Evolutionary conservation across 352 stramenopile genomes (phyloP), one percentile per base, ranked within the genome.

Genomic region (Peronospora belbahrii): DNA sequence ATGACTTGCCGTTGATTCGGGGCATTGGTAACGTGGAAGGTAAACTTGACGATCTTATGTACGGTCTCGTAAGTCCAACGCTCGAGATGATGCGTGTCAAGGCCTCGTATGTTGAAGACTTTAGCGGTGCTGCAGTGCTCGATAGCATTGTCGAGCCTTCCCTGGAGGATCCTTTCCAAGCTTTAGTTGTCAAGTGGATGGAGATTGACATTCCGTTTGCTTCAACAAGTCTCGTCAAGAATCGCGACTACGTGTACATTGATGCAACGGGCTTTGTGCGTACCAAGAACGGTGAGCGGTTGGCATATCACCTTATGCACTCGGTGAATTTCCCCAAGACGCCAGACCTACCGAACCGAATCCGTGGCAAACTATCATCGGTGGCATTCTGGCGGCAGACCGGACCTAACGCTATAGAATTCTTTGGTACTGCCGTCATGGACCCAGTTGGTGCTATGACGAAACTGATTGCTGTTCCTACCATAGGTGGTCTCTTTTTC

Each of bases 71-170:
- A 13, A 76, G 65, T 31, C 43, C 62, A 10, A 77, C 66, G 18
- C 55, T 70, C 22, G 70, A 77, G 42, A 36, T 57, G 0, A 77
- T 81, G 70, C 66, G 62, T 20, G 52, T 82, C 38, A 70, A 78
- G 51, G 62, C 63, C 27, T 69, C 59, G 8, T 63, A 73, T 41
- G 58, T 67, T 2, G 46, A 70, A 11, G 68, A 80, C 33, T 63
- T 81, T 33, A 65, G 62, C n/a, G 70, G 68, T 32, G 62, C 59
- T 23, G 65, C 65, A 5, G 61, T 86, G 25, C 61, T 86, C 25
- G 70, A 69, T 41, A 78, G 65, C 9, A 69, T 83, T 30, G 43
- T 69, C n/a, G 63, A 67, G 3, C 71, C 74, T 5, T 68, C 50
- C 1, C 32, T 67, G 7, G 56, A 62, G 28, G 69, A 83, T 0